Evolutionary conservation across 345 rosid genomes (phyloP), one percentile per base, ranked within the genome.

Genomic region (Angophora floribunda): DNA sequence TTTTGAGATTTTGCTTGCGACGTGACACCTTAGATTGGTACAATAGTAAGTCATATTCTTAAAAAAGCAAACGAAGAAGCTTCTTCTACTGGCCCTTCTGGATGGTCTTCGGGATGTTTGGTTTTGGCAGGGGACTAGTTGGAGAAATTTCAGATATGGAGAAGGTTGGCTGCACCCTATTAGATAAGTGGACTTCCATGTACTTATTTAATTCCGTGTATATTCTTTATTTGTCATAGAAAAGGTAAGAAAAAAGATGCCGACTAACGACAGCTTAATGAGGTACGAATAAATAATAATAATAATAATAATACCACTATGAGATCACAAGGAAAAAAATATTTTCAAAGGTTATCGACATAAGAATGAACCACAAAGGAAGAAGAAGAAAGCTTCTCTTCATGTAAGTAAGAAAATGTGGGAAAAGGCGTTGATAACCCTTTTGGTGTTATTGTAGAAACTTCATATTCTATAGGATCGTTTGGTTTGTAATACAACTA

Each of bases 171-270:
- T 2, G 30, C 15, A 26, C 6, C 26, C 2, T 26, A 24, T 59
- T 26, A 0, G 2, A 26, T 12, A 28, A 0, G 0, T 0, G 1
- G 32, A 6, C 1, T 59, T 59, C 26, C 2, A 2, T 26, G 7
- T 26, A 26, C 7, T 63, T 6, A n/a, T 13, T 6, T 63, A 36
- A 63, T 28, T n/a, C 0, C 16, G 75, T 13, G n/a, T 0, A 13
- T n/a, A 13, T 63, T 63, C 75, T 63, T 63, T n/a, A 3, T 13
- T 13, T 63, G 30, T 3, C 75, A 63, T 13, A n/a, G 75, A 63
- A 63, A 63, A 28, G 28, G 75, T 61, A 13, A n/a, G 17, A 63
- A 63, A n/a, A 3, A 28, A 63, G 17, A 63, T 13, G 75, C n/a
- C n/a, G 75, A 63, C 19, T 1, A 63, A 63, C 75, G 75, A 63